Evolutionary conservation across 2,329 filamentous ascomycete species (phyloP).

Genomic region (Sclerotinia borealis): DNA sequence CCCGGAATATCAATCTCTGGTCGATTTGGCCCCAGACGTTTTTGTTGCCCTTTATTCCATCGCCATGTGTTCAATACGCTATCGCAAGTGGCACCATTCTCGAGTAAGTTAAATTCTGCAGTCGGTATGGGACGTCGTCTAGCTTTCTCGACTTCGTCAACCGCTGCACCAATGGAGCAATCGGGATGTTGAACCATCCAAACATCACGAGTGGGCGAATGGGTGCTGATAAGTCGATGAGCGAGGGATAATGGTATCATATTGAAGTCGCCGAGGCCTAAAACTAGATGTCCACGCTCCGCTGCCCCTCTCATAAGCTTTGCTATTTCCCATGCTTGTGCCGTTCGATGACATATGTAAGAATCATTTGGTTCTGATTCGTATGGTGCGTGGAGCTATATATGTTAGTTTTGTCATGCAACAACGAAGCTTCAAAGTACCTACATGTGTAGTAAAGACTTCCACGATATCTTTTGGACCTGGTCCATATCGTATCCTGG

Average conservation of each 20-base stretch:
- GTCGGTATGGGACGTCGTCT: slow-evolving; percentile 64
- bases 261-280: slow-evolving; percentile 92
- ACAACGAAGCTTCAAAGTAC: slow-evolving; percentile 22
- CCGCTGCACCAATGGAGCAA: slow-evolving; percentile 69
- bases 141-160: slow-evolving; percentile 60
- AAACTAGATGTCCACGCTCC: slow-evolving; percentile 73
- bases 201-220: slow-evolving; percentile 71
- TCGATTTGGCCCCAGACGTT: slow-evolving; percentile 58
- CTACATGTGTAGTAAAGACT: slow-evolving; percentile 86
- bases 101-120: slow-evolving; percentile 68
- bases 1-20: slow-evolving; percentile 56
- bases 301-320: slow-evolving; percentile 80
- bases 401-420: slow-evolving; percentile 36
- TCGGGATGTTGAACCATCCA: slow-evolving; percentile 83
- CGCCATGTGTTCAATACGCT: slow-evolving; percentile 87
- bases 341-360: slow-evolving; percentile 83
- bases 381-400: slow-evolving; percentile 74
- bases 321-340: slow-evolving; percentile 91
- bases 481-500: slow-evolving; percentile 66
- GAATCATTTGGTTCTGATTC: slow-evolving; percentile 72
- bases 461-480: slow-evolving; percentile 64
- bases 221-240: slow-evolving; percentile 73
- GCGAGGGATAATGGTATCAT: slow-evolving; percentile 85
- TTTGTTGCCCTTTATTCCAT: slow-evolving; percentile 69
- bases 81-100: slow-evolving; percentile 86